These are phyloP conservation scores for Fusarium liriodendri DNA, from an alignment of 2,329 filamentous ascomycete genomes.

Conservation along the genomic window DNA sequence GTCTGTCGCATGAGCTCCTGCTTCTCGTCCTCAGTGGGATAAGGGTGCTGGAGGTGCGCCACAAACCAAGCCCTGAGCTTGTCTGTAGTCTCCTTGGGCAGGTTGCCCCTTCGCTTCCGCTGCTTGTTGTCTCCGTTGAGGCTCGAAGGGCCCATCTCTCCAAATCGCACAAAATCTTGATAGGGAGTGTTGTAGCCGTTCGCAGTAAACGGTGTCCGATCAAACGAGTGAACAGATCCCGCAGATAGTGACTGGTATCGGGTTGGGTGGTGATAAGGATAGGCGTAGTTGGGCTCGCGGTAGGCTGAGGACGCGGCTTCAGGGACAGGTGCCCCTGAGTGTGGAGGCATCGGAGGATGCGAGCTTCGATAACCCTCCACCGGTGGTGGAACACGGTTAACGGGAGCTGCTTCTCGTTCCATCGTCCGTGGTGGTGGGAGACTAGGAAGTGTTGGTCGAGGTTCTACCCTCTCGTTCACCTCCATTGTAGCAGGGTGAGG, in stretches of 20 bases:
- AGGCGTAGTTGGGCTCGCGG: constrained; percentile 50
- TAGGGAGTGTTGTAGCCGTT: constrained; percentile 54
- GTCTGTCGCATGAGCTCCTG: constrained; percentile 82
- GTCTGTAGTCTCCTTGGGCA: constrained; percentile 91
- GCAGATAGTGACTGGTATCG: constrained; percentile 60
- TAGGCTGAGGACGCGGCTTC: constrained; percentile 50
- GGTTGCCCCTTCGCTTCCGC: constrained; percentile 79
- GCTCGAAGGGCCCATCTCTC: constrained; percentile 53
- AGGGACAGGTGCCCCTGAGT: constrained; percentile 42
- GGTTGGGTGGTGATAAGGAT: constrained; percentile 56
- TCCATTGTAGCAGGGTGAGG: constrained; percentile 48
- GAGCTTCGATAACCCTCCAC: constrained; percentile 52
- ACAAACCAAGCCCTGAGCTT: constrained; percentile 84
- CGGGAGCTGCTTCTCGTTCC: constrained; percentile 49
- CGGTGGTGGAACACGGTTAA: constrained; percentile 47
- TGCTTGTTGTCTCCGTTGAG: constrained; percentile 60
- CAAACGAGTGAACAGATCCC: constrained; percentile 56
- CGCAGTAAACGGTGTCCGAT: constrained; percentile 57
- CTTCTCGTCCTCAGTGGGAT: constrained; percentile 90
- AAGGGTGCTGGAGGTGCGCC: constrained; percentile 81
- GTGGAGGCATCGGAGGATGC: constrained; percentile 33
- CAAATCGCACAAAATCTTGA: constrained; percentile 57
- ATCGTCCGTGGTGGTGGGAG: constrained; percentile 52
- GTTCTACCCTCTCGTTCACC: constrained; percentile 49
- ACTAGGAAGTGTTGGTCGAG: constrained; percentile 54